phyloP scores from a whole-genome alignment of 1,284 basidiomycete genomes.

The Cryptococcus sp. region DNA sequence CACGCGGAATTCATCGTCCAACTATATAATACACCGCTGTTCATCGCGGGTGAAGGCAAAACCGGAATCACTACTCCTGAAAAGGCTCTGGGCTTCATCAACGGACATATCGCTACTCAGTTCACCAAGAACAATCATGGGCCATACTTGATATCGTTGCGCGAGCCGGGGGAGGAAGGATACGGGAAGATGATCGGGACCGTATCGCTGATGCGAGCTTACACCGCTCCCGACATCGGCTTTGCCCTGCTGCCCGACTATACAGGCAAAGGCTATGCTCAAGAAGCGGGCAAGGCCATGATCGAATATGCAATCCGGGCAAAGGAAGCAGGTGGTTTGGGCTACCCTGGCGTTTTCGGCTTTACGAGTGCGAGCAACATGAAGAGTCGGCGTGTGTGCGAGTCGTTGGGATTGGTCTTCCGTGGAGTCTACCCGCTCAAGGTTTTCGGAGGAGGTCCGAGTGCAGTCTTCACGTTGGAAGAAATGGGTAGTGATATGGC shows the following conservation, averaged over 20 bases:
- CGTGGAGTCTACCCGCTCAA: constrained; percentile 1
- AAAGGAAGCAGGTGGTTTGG: background rate
- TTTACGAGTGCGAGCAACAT: background rate
- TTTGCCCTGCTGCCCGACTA: constrained; percentile 6
- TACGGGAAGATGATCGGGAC: background rate
- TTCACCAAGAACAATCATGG: constrained; percentile 2
- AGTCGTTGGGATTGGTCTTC: background rate
- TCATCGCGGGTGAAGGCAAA: background rate
- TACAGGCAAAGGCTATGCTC: background rate
- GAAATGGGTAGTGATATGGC: background rate
- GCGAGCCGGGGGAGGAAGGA: background rate
- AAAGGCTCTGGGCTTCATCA: background rate
- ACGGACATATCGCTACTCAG: background rate
- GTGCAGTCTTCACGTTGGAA: background rate
- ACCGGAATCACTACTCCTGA: background rate
- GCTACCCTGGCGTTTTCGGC: constrained; percentile 3
- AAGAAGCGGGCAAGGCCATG: background rate
- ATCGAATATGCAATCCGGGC: background rate
- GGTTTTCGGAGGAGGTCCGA: background rate
- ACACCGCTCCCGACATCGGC: constrained; percentile 2
- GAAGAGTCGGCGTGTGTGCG: background rate
- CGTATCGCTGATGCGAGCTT: background rate
- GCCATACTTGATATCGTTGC: background rate
- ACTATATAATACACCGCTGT: background rate
- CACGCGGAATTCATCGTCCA: background rate